Conservation (phyloP, 2,329 filamentous ascomycete genomes). For the Emergomyces orientalis region DNA sequence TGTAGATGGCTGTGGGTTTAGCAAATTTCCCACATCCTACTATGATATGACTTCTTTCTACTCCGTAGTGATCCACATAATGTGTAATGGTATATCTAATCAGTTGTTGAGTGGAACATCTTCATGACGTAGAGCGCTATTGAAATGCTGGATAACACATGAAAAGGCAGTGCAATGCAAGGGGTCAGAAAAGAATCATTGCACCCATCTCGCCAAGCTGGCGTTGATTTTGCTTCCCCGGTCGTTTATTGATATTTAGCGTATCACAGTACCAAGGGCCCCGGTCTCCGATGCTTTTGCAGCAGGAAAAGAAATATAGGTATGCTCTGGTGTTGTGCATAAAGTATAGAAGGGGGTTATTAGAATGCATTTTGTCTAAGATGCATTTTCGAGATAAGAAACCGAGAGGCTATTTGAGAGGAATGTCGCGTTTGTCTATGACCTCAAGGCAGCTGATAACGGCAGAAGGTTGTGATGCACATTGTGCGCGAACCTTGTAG, state of each 20-base stretch:
- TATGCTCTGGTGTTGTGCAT: not conserved
- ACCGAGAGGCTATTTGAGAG: not conserved
- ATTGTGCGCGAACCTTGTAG: not conserved
- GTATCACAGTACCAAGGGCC: not conserved
- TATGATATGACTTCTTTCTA: not conserved
- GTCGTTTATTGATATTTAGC: not conserved
- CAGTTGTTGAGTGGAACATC: not conserved
- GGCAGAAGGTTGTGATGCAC: not conserved
- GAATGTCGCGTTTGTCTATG: not conserved
- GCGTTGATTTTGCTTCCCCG: not conserved
- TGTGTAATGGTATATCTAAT: not conserved
- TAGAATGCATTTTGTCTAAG: not conserved
- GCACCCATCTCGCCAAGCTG: not conserved
- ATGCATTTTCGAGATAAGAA: not conserved
- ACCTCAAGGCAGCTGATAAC: not conserved
- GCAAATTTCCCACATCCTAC: not conserved
- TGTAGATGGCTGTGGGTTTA: not conserved
- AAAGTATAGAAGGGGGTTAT: not conserved
- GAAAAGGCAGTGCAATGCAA: not conserved
- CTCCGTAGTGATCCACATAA: not conserved
- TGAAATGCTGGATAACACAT: not conserved
- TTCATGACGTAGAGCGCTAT: not conserved
- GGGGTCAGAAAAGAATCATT: not conserved
- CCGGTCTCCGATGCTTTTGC: not conserved
- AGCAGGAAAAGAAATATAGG: not conserved